Evolutionary conservation across 169 alveolate species (phyloP).

Genomic region (Fabrea salina): DNA sequence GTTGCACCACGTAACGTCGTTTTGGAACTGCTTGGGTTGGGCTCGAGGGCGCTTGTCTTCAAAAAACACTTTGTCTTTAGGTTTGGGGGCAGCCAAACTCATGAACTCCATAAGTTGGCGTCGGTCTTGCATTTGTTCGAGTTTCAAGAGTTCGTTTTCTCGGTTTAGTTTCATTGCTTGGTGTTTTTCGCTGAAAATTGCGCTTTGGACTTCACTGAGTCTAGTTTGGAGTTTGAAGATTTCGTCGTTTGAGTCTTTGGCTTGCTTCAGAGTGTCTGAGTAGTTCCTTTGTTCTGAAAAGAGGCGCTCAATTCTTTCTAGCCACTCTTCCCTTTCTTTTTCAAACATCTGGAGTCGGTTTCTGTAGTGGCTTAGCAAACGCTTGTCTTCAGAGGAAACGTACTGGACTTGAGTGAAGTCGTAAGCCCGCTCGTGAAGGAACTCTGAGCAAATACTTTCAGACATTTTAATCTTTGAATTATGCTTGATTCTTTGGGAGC

Average conservation of each 20-base stretch:
- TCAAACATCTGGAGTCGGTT: not conserved
- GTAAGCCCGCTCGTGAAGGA: not conserved
- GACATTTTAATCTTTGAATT: conserved; percentile 22
- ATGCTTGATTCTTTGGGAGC: too few species aligned
- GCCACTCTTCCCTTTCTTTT: conserved; percentile 7
- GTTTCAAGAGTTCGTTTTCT: conserved; percentile 9
- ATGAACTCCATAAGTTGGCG: not conserved
- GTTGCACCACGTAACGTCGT: not conserved
- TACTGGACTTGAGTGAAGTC: not conserved
- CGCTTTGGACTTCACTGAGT: not conserved
- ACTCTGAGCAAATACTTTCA: conserved; percentile 25
- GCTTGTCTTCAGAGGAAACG: not conserved
- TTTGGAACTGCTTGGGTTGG: not conserved
- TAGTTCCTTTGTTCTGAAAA: not conserved
- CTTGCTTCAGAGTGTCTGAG: not conserved
- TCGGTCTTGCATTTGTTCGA: not conserved
- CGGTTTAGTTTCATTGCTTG: conserved; percentile 16
- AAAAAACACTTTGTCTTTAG: not conserved
- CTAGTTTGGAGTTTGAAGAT: conserved; percentile 9
- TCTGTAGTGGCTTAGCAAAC: conserved; percentile 12
- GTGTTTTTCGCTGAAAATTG: conserved; percentile 7
- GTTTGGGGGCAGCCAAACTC: not conserved
- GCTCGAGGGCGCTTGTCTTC: conserved; percentile 9
- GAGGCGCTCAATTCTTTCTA: not conserved
- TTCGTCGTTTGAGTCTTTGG: not conserved